These are phyloP conservation scores for Rhizopus delemar DNA, from an alignment of 371 early-diverging fungal species.

Conservation along the genomic window DNA sequence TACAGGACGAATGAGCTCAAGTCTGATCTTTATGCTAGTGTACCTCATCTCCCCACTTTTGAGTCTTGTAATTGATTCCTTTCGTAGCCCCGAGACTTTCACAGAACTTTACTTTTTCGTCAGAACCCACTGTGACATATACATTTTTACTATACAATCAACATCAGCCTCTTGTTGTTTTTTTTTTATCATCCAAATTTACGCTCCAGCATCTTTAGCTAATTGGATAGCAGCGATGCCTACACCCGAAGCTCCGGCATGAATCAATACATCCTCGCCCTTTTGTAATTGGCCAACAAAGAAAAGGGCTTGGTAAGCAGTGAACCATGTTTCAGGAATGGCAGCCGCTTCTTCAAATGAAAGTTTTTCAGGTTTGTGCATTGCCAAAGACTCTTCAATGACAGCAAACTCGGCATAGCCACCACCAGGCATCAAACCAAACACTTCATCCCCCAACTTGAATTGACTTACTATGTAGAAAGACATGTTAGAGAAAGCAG, in stretches of 20 bases:
- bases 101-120: slow-evolving; percentile 71
- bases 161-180: not conserved
- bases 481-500: not conserved
- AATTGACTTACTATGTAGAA: slow-evolving; percentile 42
- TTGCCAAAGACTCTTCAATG: slow-evolving; percentile 61
- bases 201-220: slow-evolving; percentile 68
- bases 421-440: slow-evolving; percentile 75
- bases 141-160: slow-evolving; percentile 45
- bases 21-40: not conserved
- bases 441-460: slow-evolving; percentile 67
- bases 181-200: slow-evolving; percentile 21
- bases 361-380: slow-evolving; percentile 60
- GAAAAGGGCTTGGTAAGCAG: slow-evolving; percentile 79
- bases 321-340: slow-evolving; percentile 79
- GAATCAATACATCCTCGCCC: slow-evolving; percentile 73
- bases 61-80: slow-evolving; percentile 78
- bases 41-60: slow-evolving; percentile 62
- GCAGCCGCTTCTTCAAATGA: slow-evolving; percentile 71
- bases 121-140: slow-evolving; percentile 70
- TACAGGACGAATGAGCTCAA: not conserved
- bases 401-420: slow-evolving; percentile 74
- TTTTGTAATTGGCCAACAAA: slow-evolving; percentile 57
- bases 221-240: slow-evolving; percentile 82
- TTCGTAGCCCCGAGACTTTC: slow-evolving; percentile 70
- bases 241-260: slow-evolving; percentile 83